phyloP scores from a whole-genome alignment of 306 rosid genomes.

The Benincasa hispida region DNA sequence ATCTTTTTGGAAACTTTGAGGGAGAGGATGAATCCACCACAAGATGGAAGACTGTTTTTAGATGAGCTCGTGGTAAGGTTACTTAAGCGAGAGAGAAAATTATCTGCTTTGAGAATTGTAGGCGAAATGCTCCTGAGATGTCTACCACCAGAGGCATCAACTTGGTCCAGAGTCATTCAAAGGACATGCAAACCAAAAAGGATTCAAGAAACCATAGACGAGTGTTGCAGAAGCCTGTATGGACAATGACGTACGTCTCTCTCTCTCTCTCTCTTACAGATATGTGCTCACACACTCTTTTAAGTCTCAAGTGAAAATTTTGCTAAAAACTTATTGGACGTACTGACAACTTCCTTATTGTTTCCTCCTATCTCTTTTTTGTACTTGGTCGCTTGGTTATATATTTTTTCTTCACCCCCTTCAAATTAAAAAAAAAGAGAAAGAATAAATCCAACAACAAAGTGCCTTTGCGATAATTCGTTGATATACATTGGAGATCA shows the following conservation, averaged over 20 bases:
- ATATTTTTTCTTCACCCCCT: no score
- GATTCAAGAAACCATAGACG: slow-evolving; percentile 29
- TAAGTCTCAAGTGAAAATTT: neutral
- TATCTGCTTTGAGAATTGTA: slow-evolving; percentile 48
- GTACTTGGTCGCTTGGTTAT: no score
- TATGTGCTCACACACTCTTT: neutral
- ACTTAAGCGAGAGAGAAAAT: slow-evolving; percentile 39
- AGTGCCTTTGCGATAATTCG: neutral
- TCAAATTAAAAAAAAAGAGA: no score
- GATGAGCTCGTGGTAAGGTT: slow-evolving; percentile 75
- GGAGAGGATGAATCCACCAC: slow-evolving; percentile 55
- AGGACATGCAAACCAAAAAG: slow-evolving; percentile 52
- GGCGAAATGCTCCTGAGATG: slow-evolving; percentile 57
- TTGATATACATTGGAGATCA: neutral
- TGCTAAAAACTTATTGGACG: neutral
- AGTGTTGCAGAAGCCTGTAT: slow-evolving; percentile 52
- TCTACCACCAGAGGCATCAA: slow-evolving; percentile 57
- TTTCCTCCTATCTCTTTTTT: no score
- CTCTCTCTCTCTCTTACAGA: neutral
- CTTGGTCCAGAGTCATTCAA: slow-evolving; percentile 61
- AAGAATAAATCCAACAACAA: neutral
- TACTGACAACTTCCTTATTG: neutral
- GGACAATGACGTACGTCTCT: neutral
- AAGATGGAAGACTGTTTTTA: slow-evolving; percentile 75
- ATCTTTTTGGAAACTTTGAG: slow-evolving; percentile 59